Percentiles rank a stretch among this genome's conserved stretches.
phyloP scores from a whole-genome alignment of 441 rosid genomes.

The Populus tomentosa region DNA sequence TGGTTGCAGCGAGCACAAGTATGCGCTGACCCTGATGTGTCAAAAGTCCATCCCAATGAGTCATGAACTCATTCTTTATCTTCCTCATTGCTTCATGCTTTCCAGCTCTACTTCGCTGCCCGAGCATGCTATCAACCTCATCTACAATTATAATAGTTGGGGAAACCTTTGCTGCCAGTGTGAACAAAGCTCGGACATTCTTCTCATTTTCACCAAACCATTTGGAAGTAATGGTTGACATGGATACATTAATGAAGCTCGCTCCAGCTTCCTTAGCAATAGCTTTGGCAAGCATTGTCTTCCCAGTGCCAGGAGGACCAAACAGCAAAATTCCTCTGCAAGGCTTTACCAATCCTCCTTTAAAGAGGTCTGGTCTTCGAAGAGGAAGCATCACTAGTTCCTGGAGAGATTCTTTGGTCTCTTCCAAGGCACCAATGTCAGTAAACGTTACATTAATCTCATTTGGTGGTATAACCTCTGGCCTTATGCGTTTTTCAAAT shows the following conservation, averaged over 20 bases:
- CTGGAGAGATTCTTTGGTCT: constrained; percentile 70
- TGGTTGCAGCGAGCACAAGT: constrained; percentile 78
- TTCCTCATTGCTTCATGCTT: constrained; percentile 85
- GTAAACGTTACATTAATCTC: constrained; percentile 57
- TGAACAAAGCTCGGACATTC: too few relatives aligned
- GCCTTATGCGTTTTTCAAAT: constrained; percentile 40
- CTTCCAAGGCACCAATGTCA: constrained; percentile 70
- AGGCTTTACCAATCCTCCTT: too few relatives aligned
- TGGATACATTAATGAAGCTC: too few relatives aligned
- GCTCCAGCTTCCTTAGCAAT: constrained; percentile 53
- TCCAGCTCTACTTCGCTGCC: constrained; percentile 67
- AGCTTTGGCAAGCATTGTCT: constrained; percentile 81
- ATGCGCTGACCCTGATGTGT: constrained; percentile 59
- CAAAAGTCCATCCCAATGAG: constrained; percentile 74
- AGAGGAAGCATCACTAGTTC: constrained; percentile 17
- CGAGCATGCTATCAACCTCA: constrained; percentile 85
- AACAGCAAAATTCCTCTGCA: too few relatives aligned
- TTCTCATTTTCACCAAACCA: too few relatives aligned
- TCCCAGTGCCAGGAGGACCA: constrained; percentile 75
- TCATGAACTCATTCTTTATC: constrained; percentile 82
- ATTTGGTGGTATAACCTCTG: constrained; percentile 50
- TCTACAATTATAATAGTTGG: constrained; percentile 75
- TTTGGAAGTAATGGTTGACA: too few relatives aligned
- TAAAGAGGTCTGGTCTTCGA: too few relatives aligned
- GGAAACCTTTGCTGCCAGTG: constrained; percentile 46